A percentile compares a stretch with the other conserved stretches of the same genome.
Conservation (phyloP, 345 rosid genomes). For the Microcos paniculata region DNA sequence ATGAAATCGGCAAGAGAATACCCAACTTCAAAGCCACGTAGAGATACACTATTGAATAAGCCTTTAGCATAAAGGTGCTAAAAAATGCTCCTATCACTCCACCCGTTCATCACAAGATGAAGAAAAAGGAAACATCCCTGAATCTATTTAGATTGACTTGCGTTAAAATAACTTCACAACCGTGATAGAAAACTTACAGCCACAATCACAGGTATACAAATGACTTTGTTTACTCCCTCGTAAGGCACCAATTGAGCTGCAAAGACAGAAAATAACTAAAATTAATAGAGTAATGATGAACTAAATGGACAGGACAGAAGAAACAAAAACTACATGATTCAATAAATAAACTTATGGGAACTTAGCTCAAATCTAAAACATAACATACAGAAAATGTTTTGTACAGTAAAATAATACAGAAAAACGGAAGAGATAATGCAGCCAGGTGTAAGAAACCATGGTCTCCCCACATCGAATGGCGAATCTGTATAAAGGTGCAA, state of each 20-base stretch:
- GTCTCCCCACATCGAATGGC: background rate
- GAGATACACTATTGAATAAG: background rate
- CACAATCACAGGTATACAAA: conserved; percentile 72
- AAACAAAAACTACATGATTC: background rate
- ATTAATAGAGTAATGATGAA: conserved; percentile 1
- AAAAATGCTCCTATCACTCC: conserved; percentile 10
- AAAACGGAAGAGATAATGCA: background rate
- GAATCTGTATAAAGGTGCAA: background rate
- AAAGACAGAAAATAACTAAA: conserved; percentile 13
- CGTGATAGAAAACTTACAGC: conserved; percentile 61
- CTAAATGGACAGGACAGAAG: background rate
- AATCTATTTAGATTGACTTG: background rate
- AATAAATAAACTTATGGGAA: conserved; percentile 10
- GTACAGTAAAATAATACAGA: background rate
- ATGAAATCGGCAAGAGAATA: background rate
- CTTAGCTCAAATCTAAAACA: background rate
- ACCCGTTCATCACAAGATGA: background rate
- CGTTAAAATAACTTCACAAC: conserved; percentile 11
- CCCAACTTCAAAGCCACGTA: background rate
- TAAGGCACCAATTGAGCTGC: conserved; percentile 89
- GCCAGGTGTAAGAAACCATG: background rate
- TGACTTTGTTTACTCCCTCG: conserved; percentile 50
- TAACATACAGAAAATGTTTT: background rate
- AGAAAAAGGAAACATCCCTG: background rate
- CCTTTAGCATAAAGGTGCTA: background rate